Evolutionary conservation across 1,139 yeast genomes (phyloP).

Genomic region (Trichomonascaceae sp.): DNA sequence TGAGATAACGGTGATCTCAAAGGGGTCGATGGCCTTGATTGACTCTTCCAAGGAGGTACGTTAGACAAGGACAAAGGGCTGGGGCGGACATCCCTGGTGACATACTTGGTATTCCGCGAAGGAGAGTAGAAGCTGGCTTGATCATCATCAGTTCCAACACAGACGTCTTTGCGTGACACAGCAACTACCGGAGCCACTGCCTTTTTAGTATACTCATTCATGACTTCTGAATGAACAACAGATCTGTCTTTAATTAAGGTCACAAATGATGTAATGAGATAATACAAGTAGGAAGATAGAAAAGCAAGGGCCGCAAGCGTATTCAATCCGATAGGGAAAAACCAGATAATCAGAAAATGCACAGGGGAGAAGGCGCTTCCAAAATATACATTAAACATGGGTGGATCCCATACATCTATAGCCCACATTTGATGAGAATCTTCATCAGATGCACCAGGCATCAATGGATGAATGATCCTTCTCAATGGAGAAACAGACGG

Average conservation of each 20-base stretch:
- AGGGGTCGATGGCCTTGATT: not conserved
- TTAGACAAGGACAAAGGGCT: not conserved
- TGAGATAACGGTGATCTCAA: not conserved
- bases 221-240: conserved; percentile 53
- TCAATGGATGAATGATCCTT: conserved; percentile 4
- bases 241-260: conserved; percentile 53
- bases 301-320: conserved; percentile 31
- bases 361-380: conserved; percentile 57
- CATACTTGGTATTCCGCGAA: conserved; percentile 35
- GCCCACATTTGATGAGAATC: conserved; percentile 39
- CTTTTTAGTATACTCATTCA: conserved; percentile 59
- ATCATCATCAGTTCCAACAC: conserved; percentile 50
- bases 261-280: conserved; percentile 43
- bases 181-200: conserved; percentile 58
- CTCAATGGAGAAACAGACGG: conserved; percentile 10
- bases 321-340: conserved; percentile 39
- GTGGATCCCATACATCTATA: conserved; percentile 55
- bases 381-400: conserved; percentile 43
- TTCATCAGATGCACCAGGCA: conserved; percentile 6
- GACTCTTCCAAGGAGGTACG: conserved; percentile 1
- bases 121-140: conserved; percentile 37
- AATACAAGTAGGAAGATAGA: conserved; percentile 38
- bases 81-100: conserved; percentile 41
- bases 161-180: conserved; percentile 52
- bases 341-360: conserved; percentile 38